Evolutionary conservation across 768 basidiomycete species (phyloP).

Genomic region (Auricularia heimuer): DNA sequence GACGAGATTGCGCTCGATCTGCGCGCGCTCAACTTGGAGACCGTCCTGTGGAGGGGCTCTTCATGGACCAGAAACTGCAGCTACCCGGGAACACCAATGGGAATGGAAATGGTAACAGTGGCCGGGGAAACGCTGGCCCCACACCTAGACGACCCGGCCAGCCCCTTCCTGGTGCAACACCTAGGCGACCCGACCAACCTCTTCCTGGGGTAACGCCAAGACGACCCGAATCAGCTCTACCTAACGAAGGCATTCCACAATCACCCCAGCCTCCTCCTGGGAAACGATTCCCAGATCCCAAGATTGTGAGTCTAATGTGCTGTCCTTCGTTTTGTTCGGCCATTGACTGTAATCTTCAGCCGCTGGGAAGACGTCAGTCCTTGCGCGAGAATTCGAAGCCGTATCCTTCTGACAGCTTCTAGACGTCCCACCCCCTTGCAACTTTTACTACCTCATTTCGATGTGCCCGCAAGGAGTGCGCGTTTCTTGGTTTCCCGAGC

Average conservation of each 20-base stretch:
- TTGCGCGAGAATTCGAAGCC: neutral
- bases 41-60: neutral
- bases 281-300: neutral
- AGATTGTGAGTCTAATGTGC: neutral
- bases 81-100: neutral
- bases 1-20: slow-evolving; percentile 51
- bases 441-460: neutral
- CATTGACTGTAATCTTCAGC: neutral
- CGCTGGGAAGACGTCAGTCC: neutral
- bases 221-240: too few relatives aligned
- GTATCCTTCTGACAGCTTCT: neutral
- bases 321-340: neutral
- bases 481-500: neutral
- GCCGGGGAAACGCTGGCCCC: too few relatives aligned
- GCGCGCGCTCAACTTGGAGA: slow-evolving; percentile 35
- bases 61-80: neutral
- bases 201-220: too few relatives aligned
- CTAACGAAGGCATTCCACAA: neutral
- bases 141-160: too few relatives aligned
- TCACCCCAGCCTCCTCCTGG: neutral
- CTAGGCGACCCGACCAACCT: too few relatives aligned
- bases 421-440: neutral
- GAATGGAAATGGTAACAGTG: neutral
- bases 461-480: neutral
- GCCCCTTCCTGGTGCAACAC: too few relatives aligned